Conservation (phyloP, 129 eudicot genomes). For the Dittrichia graveolens region DNA sequence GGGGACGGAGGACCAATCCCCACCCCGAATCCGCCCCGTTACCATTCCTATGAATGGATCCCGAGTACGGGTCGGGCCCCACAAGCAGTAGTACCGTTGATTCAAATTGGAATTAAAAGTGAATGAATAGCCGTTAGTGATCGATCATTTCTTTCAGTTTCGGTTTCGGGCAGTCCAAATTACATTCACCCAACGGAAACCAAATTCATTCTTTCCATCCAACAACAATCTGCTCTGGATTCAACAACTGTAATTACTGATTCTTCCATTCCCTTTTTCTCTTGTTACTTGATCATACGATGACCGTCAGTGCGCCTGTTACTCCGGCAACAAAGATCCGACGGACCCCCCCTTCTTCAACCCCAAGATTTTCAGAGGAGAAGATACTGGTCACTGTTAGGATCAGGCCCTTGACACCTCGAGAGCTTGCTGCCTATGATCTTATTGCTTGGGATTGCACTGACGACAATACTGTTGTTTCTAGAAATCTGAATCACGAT, state of each 20-base stretch:
- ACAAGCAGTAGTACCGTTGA: no score
- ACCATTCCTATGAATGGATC: no score
- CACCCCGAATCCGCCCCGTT: no score
- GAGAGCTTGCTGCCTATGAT: conserved; percentile 78
- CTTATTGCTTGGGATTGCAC: conserved; percentile 83
- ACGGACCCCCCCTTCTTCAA: conserved; percentile 41
- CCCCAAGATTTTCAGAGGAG: conserved; percentile 62
- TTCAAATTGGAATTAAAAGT: no score
- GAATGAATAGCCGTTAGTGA: no score
- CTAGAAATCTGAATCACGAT: conserved; percentile 66
- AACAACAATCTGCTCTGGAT: neutral
- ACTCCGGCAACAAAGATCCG: conserved; percentile 68
- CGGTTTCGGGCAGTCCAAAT: no score
- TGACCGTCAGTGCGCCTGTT: conserved; percentile 55
- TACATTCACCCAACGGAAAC: no score
- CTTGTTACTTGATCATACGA: neutral
- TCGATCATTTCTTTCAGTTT: no score
- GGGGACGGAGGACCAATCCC: no score
- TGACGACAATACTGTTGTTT: conserved; percentile 62
- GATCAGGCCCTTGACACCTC: conserved; percentile 70
- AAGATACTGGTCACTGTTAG: conserved; percentile 88
- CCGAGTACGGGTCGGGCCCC: no score
- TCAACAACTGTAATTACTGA: neutral
- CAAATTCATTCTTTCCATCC: no score
- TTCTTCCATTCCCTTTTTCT: no score